phyloP scores from a whole-genome alignment of 2,329 filamentous ascomycete genomes.

The Coniochaeta hoffmannii region DNA sequence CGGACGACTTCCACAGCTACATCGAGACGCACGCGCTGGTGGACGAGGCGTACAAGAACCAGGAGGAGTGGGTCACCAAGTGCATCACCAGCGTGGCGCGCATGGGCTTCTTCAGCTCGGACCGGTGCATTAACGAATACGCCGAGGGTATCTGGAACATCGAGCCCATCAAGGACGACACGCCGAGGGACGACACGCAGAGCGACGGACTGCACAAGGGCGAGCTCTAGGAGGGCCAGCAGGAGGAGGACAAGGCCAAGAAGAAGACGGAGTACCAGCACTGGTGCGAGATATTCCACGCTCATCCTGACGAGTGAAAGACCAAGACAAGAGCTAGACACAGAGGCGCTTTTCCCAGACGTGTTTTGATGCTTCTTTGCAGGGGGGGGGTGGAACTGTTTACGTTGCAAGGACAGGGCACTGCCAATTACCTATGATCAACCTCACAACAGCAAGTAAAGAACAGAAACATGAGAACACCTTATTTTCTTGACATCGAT shows the following conservation, averaged over 20 bases:
- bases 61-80: conserved; percentile 89
- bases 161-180: conserved; percentile 58
- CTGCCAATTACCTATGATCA: background rate
- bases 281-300: background rate
- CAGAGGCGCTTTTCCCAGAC: background rate
- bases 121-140: conserved; percentile 95
- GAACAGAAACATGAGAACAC: background rate
- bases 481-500: background rate
- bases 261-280: background rate
- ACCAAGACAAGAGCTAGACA: background rate
- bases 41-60: conserved; percentile 85
- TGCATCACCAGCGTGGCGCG: conserved; percentile 79
- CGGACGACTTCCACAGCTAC: conserved; percentile 95
- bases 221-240: background rate
- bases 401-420: background rate
- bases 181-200: conserved; percentile 29
- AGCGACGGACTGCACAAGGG: conserved; percentile 4
- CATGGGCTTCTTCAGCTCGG: conserved; percentile 97
- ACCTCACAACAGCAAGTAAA: background rate
- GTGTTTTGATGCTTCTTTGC: background rate
- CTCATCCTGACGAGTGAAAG: background rate
- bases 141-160: conserved; percentile 97
- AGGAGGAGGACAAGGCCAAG: background rate
- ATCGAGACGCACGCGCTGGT: conserved; percentile 84
- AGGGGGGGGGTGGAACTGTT: too few species aligned